Base-by-base conservation (phyloP, 1,139 yeast species). In the Kodamaea arcana region DNA sequence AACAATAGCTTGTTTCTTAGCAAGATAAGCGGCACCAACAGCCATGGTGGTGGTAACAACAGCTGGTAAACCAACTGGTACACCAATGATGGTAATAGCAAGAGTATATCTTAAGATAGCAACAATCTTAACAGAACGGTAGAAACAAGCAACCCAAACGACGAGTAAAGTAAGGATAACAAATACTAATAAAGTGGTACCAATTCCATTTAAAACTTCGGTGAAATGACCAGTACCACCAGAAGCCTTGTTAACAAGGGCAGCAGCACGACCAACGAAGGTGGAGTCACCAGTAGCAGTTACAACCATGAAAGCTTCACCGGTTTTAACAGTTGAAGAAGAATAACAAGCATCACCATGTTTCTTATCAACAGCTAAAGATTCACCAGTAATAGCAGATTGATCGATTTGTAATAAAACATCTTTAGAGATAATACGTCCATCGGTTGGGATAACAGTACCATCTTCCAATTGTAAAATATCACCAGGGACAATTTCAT, bases 11-110 rank as follows among this genome's bases (percentile, higher is more conserved):
- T 88, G 88, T 73, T 88, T 88, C 80, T 88, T 88, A 60, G 97
- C 97, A 62, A 90, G 79, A 86, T 88, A 88, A 63, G 97, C 97
- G 65, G 97, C 97, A 80, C 97, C 97, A 69, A 90, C 97, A 69
- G 97, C 97, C 94, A 90, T 87, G 67, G 97, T 90, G 59, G 97
- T 90, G 76, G 97, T 90, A 56, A 90, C 96, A 63, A 90, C 97
- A 67, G 96, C 97, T 69, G 97, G 97, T 65, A 90, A 81, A 84
- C 97, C 97, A 58, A 90, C 98, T 70, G 98, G 98, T 54, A 92
- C 98, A 85, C 98, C 98, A 60, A 92, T 85, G 72, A 90, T 88
- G 72, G 97, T 90, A 65, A 90, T 86, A 56, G 95, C 97, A 65
- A 92, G 78, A 57, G 94, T 80, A 77, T 82, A 88, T 76, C 97